These are phyloP conservation scores for Apium graveolens DNA, from an alignment of 129 eudicot genomes.

Conservation along the genomic window DNA sequence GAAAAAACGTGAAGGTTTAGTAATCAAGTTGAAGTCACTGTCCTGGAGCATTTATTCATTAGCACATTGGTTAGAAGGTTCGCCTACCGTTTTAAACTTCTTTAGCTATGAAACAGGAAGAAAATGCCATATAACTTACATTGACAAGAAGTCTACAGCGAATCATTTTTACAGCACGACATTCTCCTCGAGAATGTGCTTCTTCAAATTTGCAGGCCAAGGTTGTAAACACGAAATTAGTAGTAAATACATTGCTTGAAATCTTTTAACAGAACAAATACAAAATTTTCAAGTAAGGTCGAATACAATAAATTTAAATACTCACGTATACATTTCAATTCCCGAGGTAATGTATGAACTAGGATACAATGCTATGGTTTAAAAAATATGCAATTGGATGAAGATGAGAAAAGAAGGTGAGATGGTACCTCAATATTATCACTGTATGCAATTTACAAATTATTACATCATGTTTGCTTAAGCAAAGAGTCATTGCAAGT, in stretches of 20 bases:
- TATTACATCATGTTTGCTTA: no score
- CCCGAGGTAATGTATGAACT: not conserved
- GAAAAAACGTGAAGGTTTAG: not conserved
- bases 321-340: not conserved
- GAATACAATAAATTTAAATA: no score
- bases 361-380: conserved; percentile 5
- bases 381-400: no score
- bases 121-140: not conserved
- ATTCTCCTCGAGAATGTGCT: not conserved
- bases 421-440: no score
- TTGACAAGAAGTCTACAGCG: not conserved
- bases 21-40: not conserved
- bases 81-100: not conserved
- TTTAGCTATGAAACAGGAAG: not conserved
- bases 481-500: no score
- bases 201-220: not conserved
- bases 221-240: no score
- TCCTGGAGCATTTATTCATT: not conserved
- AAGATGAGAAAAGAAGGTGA: no score
- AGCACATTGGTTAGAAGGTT: not conserved
- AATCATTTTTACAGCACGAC: not conserved
- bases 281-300: not conserved
- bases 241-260: no score
- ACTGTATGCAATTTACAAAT: no score
- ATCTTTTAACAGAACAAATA: no score